Evolutionary conservation across 2,329 filamentous ascomycete genomes (phyloP).

Genomic region (Verticillium tricorpus): DNA sequence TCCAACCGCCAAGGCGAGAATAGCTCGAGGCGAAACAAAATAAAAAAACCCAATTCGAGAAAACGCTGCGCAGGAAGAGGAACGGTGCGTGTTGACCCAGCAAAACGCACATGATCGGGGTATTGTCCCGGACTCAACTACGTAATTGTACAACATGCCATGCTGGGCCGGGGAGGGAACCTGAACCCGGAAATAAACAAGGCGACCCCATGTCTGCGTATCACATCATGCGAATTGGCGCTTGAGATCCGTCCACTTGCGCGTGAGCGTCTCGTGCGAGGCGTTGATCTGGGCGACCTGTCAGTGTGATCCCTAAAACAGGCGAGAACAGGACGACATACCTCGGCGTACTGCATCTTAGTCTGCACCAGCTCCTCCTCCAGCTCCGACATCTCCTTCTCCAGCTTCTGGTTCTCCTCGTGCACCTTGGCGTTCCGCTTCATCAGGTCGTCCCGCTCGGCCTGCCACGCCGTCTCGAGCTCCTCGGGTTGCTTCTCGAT

Average conservation of each 20-base stretch:
- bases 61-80: not conserved
- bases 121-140: not conserved
- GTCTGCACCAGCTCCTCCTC: slow-evolving; percentile 88
- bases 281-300: slow-evolving; percentile 56
- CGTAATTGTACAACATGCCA: not conserved
- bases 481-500: slow-evolving; percentile 88
- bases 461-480: slow-evolving; percentile 74
- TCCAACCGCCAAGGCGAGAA: not conserved
- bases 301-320: slow-evolving; percentile 2
- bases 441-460: slow-evolving; percentile 89
- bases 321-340: slow-evolving; percentile 42
- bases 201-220: slow-evolving; percentile 4
- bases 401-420: slow-evolving; percentile 82
- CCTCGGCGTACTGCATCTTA: slow-evolving; percentile 94
- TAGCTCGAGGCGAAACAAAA: not conserved
- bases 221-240: slow-evolving; percentile 44
- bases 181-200: not conserved
- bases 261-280: slow-evolving; percentile 65
- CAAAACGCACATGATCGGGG: not conserved
- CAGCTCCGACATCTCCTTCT: slow-evolving; percentile 87
- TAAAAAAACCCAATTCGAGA: not conserved
- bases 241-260: slow-evolving; percentile 74
- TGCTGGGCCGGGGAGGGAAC: not conserved
- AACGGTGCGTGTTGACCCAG: not conserved
- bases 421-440: slow-evolving; percentile 89